These are phyloP conservation scores for Oidiodendron maius DNA, from an alignment of 495 filamentous ascomycete species.

Conservation along the genomic window DNA sequence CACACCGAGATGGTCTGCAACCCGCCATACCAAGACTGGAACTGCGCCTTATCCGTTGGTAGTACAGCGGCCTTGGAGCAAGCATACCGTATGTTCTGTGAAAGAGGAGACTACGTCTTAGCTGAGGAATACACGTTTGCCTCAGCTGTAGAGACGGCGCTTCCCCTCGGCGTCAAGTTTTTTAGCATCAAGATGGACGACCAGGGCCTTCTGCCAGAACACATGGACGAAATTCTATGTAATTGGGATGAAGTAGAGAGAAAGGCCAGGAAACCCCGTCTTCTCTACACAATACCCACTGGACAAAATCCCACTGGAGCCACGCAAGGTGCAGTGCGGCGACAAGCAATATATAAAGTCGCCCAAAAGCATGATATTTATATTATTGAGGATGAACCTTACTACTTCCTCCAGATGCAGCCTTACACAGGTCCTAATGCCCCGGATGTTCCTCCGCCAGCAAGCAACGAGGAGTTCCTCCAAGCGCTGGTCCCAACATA, in stretches of 20 bases:
- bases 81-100: conserved; percentile 68
- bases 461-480: conserved; percentile 38
- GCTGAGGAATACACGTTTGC: conserved; percentile 86
- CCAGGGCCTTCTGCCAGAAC: conserved; percentile 63
- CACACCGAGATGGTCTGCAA: conserved; percentile 78
- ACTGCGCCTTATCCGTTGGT: conserved; percentile 66
- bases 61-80: conserved; percentile 75
- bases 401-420: conserved; percentile 95
- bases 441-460: conserved; percentile 30
- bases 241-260: conserved; percentile 28
- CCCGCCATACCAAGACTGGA: conserved; percentile 83
- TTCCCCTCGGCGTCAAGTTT: conserved; percentile 68
- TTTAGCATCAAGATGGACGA: conserved; percentile 72
- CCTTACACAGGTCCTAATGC: conserved; percentile 57
- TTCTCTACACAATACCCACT: conserved; percentile 78
- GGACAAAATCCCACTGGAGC: conserved; percentile 94
- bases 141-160: conserved; percentile 73
- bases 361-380: conserved; percentile 76
- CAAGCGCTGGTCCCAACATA: conserved; percentile 50
- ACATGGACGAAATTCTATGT: conserved; percentile 19
- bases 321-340: conserved; percentile 61
- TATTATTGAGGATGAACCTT: conserved; percentile 96
- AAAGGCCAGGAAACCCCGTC: conserved; percentile 62
- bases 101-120: conserved; percentile 65
- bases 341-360: conserved; percentile 67